phyloP scores from a whole-genome alignment of 257 asterid species.

The Nyctanthes arbortristis region DNA sequence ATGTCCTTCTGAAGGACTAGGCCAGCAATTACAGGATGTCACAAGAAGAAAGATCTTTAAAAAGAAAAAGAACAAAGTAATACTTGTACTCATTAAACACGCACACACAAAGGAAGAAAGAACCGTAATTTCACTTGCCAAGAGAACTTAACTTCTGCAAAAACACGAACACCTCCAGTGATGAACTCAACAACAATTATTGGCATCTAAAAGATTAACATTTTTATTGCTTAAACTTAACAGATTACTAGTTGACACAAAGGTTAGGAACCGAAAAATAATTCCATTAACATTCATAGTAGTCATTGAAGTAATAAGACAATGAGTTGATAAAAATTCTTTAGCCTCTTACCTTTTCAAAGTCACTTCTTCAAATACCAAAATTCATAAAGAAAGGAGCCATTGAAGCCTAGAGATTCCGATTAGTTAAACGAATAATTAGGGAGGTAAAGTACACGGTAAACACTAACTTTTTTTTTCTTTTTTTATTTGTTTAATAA shows the following conservation, averaged over 20 bases:
- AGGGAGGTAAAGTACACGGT: background rate
- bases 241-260: background rate
- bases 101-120: background rate
- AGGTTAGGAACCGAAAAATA: slow-evolving; percentile 8
- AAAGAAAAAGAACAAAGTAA: slow-evolving; percentile 47
- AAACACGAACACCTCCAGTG: slow-evolving; percentile 36
- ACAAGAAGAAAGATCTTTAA: slow-evolving; percentile 32
- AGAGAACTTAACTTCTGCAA: slow-evolving; percentile 38
- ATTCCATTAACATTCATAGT: slow-evolving; percentile 4
- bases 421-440: background rate
- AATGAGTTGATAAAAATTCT: slow-evolving; percentile 1
- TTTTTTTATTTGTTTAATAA: too few relatives aligned
- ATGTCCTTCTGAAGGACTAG: slow-evolving; percentile 26
- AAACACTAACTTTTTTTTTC: background rate
- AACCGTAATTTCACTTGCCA: slow-evolving; percentile 25
- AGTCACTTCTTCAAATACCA: slow-evolving; percentile 6
- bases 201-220: slow-evolving; percentile 21
- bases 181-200: slow-evolving; percentile 25
- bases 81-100: slow-evolving; percentile 38
- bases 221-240: slow-evolving; percentile 16
- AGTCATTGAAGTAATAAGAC: slow-evolving; percentile 8
- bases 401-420: background rate
- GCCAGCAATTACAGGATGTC: slow-evolving; percentile 45
- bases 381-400: slow-evolving; percentile 9
- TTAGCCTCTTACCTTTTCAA: background rate